A percentile compares a stretch with the other conserved stretches of the same genome.
Evolutionary conservation across 495 filamentous ascomycete species (phyloP).

Genomic region (Talaromyces thailandensis): DNA sequence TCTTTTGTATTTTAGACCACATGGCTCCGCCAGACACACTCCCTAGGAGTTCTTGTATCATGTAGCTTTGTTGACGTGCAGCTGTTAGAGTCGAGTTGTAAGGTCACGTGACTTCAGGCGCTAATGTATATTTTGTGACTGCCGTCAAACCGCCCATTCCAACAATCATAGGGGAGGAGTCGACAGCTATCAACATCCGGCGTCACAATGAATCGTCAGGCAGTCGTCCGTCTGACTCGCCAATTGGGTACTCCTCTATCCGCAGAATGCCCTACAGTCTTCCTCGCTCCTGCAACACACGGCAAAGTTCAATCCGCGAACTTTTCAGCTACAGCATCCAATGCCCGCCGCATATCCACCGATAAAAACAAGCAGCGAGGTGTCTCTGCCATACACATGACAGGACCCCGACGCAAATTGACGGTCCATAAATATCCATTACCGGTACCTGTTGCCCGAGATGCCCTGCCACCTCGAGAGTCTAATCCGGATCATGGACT

Average conservation of each 20-base stretch:
- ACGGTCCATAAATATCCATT: conserved; percentile 61
- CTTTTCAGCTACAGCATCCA: conserved; percentile 34
- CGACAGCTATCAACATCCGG: neutral
- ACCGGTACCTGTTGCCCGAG: conserved; percentile 56
- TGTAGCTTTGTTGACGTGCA: neutral
- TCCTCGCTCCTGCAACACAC: conserved; percentile 36
- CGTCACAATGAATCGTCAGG: conserved; percentile 32
- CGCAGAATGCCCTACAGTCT: conserved; percentile 33
- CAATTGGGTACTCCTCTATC: conserved; percentile 22
- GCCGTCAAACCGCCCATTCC: neutral
- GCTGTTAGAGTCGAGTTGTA: neutral
- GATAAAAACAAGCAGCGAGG: conserved; percentile 52
- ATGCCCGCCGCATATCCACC: conserved; percentile 24
- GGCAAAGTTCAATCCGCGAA: conserved; percentile 32
- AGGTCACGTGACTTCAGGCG: neutral
- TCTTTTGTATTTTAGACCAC: neutral
- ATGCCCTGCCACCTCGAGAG: conserved; percentile 32
- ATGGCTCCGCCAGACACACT: neutral
- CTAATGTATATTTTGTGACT: neutral
- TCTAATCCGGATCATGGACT: conserved; percentile 71
- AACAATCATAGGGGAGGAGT: neutral
- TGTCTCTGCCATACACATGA: conserved; percentile 68
- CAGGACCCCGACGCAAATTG: conserved; percentile 61
- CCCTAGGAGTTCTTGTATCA: neutral
- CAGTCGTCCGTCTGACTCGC: conserved; percentile 24